These are phyloP conservation scores for Symmetrospora coprosmae DNA, from an alignment of 768 basidiomycete species.

Conservation along the genomic window DNA sequence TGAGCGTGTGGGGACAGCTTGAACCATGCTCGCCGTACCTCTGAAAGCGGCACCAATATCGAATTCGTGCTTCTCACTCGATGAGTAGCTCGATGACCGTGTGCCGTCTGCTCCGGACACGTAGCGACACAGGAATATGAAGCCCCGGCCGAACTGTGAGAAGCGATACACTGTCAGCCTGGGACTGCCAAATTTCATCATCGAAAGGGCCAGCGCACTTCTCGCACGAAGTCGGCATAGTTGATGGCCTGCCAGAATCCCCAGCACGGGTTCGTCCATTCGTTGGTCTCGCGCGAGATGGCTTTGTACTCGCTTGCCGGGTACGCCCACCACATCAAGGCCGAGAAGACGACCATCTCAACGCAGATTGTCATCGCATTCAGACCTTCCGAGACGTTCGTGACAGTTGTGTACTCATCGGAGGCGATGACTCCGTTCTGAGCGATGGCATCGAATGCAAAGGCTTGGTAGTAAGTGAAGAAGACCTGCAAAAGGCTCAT, in stretches of 20 bases:
- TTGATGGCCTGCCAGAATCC: slow-evolving; percentile 5
- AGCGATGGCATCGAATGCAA: slow-evolving; percentile 57
- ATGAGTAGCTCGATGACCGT: too few relatives aligned
- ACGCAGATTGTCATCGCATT: slow-evolving; percentile 51
- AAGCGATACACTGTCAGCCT: too few relatives aligned
- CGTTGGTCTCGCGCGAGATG: neutral
- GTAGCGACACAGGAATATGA: too few relatives aligned
- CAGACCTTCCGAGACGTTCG: slow-evolving; percentile 71
- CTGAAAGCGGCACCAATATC: too few relatives aligned
- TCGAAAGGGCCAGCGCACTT: too few relatives aligned
- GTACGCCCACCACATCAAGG: slow-evolving; percentile 3
- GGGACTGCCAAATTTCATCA: too few relatives aligned
- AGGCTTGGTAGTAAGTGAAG: slow-evolving; percentile 53
- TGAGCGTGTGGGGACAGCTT: too few relatives aligned
- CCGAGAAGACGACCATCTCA: slow-evolving; percentile 65
- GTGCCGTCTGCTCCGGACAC: too few relatives aligned
- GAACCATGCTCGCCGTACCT: too few relatives aligned
- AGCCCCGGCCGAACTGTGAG: too few relatives aligned
- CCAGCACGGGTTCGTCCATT: neutral
- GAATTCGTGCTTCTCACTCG: too few relatives aligned
- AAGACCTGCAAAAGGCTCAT: neutral
- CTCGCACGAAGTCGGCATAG: neutral
- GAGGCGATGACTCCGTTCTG: slow-evolving; percentile 47
- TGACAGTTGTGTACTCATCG: slow-evolving; percentile 56
- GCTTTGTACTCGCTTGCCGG: neutral